Evolutionary conservation across 176 grass and related monocot species (phyloP).

Genomic region (Triticum turgidum): DNA sequence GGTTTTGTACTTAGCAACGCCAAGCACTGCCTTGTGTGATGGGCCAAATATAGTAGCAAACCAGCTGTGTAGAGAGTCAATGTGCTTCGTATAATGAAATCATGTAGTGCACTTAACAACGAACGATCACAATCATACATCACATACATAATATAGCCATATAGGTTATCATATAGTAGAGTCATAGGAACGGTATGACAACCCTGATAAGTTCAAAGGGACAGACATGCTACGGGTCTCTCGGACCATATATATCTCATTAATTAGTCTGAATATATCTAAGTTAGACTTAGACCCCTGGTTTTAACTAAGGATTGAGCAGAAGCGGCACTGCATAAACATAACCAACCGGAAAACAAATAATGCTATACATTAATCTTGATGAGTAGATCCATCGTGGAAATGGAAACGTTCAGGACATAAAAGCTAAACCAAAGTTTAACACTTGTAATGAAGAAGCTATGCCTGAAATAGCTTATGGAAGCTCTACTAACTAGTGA

Average conservation of each 20-base stretch:
- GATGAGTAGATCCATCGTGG: neutral
- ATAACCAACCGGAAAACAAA: neutral
- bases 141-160: too few relatives aligned
- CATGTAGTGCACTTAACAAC: neutral
- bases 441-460: too few relatives aligned
- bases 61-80: too few relatives aligned
- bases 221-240: neutral
- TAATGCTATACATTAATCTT: neutral
- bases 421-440: too few relatives aligned
- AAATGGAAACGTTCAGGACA: neutral
- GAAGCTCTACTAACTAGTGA: too few relatives aligned
- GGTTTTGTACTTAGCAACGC: neutral
- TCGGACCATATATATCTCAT: neutral
- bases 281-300: too few relatives aligned
- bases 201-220: neutral
- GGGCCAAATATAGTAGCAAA: neutral
- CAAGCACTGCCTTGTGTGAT: neutral
- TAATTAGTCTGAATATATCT: too few relatives aligned
- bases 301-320: too few relatives aligned
- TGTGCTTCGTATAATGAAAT: neutral
- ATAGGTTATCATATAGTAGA: neutral
- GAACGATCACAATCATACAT: too few relatives aligned
- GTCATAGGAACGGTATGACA: neutral
- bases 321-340: neutral
- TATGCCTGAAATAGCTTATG: too few relatives aligned